A percentile compares a stretch with the other conserved stretches of the same genome.
These are phyloP conservation scores for Angomonas ambiguus DNA, from an alignment of 208 protist species.

Conservation along the genomic window DNA sequence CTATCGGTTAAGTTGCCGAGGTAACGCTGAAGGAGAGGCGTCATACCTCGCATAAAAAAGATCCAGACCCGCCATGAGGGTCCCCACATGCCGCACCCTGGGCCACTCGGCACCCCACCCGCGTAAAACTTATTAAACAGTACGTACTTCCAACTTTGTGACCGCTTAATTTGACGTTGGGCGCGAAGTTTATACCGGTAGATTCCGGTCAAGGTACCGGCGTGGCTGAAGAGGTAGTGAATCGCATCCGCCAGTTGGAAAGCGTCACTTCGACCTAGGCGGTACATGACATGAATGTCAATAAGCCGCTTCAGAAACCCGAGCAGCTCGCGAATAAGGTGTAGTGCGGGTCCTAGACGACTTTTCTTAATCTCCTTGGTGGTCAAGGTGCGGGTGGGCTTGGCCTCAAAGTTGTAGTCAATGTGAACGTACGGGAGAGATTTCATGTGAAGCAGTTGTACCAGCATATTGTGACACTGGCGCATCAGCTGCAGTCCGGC, in stretches of 20 bases:
- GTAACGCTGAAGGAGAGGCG: conserved; percentile 99
- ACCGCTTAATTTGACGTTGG: conserved; percentile 99
- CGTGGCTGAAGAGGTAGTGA: conserved; percentile 99
- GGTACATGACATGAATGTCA: conserved; percentile 99
- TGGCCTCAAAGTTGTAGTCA: conserved; percentile 99
- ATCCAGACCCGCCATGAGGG: conserved; percentile 99
- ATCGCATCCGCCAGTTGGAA: conserved; percentile 99
- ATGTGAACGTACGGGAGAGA: conserved; percentile 99
- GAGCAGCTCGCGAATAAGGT: conserved; percentile 99
- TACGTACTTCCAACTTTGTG: conserved; percentile 99
- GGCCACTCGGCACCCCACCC: conserved; percentile 98
- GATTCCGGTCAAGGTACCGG: conserved; percentile 99
- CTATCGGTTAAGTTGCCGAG: conserved; percentile 99
- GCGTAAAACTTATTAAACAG: conserved; percentile 99
- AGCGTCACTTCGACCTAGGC: conserved; percentile 98
- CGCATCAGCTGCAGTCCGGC: conserved; percentile 99
- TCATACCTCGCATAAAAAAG: conserved; percentile 99
- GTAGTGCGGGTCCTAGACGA: conserved; percentile 99
- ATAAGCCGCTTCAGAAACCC: conserved; percentile 99
- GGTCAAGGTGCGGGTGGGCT: conserved; percentile 99
- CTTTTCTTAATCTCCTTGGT: conserved; percentile 99
- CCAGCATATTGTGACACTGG: conserved; percentile 99
- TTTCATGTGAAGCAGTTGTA: conserved; percentile 99
- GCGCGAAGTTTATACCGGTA: conserved; percentile 99
- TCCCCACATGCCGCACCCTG: conserved; percentile 99